These are phyloP conservation scores for Suhomyces yuchorum DNA, from an alignment of 1,139 yeast species.

Conservation along the genomic window DNA sequence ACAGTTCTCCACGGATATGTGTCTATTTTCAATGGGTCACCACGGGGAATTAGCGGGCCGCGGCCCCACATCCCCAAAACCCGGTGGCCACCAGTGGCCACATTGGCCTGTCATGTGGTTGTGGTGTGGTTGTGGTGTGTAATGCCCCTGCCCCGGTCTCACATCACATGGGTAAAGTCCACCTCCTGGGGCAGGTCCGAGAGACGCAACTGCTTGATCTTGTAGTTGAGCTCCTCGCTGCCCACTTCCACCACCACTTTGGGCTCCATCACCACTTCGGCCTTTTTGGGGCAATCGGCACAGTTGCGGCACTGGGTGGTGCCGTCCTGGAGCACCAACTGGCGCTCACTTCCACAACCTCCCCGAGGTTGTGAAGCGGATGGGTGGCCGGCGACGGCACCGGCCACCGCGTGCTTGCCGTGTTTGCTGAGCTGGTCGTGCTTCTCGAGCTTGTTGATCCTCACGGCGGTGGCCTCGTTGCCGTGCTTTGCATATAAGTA, in stretches of 20 bases:
- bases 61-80: too few relatives aligned
- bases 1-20: too few relatives aligned
- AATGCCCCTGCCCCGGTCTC: too few relatives aligned
- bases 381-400: background rate
- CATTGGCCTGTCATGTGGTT: too few relatives aligned
- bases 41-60: too few relatives aligned
- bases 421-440: too few relatives aligned
- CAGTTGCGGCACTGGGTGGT: slow-evolving; percentile 29
- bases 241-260: slow-evolving; percentile 10
- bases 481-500: slow-evolving; percentile 46
- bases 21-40: too few relatives aligned
- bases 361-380: background rate
- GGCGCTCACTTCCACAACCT: slow-evolving; percentile 23
- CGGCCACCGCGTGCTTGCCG: too few relatives aligned
- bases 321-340: slow-evolving; percentile 24
- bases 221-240: slow-evolving; percentile 5
- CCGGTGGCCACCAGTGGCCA: too few relatives aligned
- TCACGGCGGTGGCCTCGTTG: slow-evolving; percentile 23
- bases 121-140: too few relatives aligned
- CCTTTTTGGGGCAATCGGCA: slow-evolving; percentile 30
- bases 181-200: slow-evolving; percentile 3
- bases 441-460: slow-evolving; percentile 25
- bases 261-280: slow-evolving; percentile 1
- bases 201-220: slow-evolving; percentile 3
- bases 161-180: slow-evolving; percentile 10